A percentile compares a stretch with the other conserved stretches of the same genome.
phyloP scores from a whole-genome alignment of 257 asterid species.

The Nicotiana noctiflora region DNA sequence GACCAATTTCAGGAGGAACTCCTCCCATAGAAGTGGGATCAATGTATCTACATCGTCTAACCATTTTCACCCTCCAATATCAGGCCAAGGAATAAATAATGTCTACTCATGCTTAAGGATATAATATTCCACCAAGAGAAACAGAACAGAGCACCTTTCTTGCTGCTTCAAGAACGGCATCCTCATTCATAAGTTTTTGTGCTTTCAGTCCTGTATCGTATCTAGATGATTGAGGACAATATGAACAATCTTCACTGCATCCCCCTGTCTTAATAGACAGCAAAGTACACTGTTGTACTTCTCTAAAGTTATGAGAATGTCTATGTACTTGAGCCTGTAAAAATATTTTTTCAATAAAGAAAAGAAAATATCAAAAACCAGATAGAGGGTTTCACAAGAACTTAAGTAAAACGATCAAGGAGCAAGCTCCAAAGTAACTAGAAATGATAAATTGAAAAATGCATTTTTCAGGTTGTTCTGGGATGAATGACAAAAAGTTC shows the following conservation, averaged over 20 bases:
- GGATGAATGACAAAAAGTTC: not conserved
- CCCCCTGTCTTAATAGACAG: constrained; percentile 94
- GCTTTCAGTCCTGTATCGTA: constrained; percentile 78
- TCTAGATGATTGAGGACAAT: constrained; percentile 96
- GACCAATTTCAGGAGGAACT: not conserved
- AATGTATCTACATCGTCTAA: not conserved
- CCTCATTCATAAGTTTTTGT: constrained; percentile 80
- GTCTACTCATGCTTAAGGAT: not conserved
- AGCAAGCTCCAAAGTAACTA: not conserved
- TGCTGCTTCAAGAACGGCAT: constrained; percentile 80
- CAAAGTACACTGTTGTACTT: constrained; percentile 96
- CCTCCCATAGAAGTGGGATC: not conserved
- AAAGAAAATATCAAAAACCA: not conserved
- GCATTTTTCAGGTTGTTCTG: not conserved
- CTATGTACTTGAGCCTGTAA: constrained; percentile 95
- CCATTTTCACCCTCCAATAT: not conserved
- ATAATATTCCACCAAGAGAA: not conserved
- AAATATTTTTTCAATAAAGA: not conserved
- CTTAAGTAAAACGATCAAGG: not conserved
- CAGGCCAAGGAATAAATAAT: not conserved
- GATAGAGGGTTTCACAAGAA: not conserved
- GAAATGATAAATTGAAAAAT: not conserved
- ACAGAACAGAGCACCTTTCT: constrained; percentile 42
- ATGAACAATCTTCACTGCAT: constrained; percentile 96
- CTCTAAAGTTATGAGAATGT: constrained; percentile 93